Conservation (phyloP, 805 yeast genomes). For the Pichia manshurica region DNA sequence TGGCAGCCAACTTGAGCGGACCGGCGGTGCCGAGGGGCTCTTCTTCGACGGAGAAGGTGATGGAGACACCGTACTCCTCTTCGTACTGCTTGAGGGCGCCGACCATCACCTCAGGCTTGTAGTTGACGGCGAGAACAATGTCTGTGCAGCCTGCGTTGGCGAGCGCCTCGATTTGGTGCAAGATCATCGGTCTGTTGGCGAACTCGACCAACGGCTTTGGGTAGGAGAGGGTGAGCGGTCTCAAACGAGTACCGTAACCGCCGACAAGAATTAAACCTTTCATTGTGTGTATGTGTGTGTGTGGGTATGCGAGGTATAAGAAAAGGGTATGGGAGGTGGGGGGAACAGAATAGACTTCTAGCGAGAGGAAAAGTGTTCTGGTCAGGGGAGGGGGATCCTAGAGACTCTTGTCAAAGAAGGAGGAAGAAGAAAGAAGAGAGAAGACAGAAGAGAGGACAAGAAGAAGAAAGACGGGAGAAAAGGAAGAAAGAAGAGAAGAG, state of each 20-base stretch:
- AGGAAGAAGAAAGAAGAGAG: neutral
- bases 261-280: conserved; percentile 98
- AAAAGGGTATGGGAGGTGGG: neutral
- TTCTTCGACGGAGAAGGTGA: conserved; percentile 96
- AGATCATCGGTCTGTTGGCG: conserved; percentile 98
- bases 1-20: conserved; percentile 95
- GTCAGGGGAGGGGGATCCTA: too few relatives aligned
- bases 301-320: neutral
- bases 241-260: conserved; percentile 99
- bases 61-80: conserved; percentile 85
- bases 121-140: conserved; percentile 96
- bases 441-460: conserved; percentile 1
- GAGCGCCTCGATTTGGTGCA: conserved; percentile 96
- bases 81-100: conserved; percentile 91
- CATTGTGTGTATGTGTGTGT: conserved; percentile 38
- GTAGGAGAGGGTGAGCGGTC: conserved; percentile 92
- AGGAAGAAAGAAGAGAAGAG: neutral
- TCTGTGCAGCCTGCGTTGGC: conserved; percentile 99
- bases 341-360: conserved; percentile 6
- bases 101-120: conserved; percentile 99
- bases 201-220: conserved; percentile 98
- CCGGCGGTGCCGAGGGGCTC: conserved; percentile 99
- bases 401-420: conserved; percentile 13
- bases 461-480: neutral
- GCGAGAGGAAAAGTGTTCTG: too few relatives aligned